phyloP scores from a whole-genome alignment of 805 yeast species.

The Candida sanyiensis region DNA sequence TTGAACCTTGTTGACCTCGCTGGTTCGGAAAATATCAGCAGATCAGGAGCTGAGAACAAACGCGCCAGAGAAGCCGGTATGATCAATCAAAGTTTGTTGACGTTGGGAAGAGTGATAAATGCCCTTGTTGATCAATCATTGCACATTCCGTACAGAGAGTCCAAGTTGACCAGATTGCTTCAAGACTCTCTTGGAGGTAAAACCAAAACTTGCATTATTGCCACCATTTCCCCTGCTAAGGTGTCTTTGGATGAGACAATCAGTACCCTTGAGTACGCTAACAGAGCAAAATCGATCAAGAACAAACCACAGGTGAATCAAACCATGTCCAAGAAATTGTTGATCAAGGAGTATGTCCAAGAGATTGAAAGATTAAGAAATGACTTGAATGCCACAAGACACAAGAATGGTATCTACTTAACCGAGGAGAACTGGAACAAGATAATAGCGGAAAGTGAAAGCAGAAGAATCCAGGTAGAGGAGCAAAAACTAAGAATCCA shows the following conservation, averaged over 20 bases:
- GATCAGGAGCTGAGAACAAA: constrained; percentile 78
- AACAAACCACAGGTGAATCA: constrained; percentile 61
- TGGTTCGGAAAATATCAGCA: constrained; percentile 79
- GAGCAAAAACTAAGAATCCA: constrained; percentile 45
- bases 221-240: constrained; percentile 76
- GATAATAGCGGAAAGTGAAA: constrained; percentile 40
- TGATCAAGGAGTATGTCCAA: constrained; percentile 46
- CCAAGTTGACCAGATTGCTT: constrained; percentile 69
- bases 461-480: constrained; percentile 42
- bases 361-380: constrained; percentile 51
- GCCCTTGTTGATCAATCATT: constrained; percentile 54
- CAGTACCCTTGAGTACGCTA: constrained; percentile 79
- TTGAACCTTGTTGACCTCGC: constrained; percentile 90
- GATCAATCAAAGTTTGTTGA: constrained; percentile 77
- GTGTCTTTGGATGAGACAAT: constrained; percentile 68
- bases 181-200: constrained; percentile 84
- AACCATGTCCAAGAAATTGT: constrained; percentile 51
- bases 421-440: constrained; percentile 45
- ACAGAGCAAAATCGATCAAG: constrained; percentile 70
- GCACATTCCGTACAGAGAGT: constrained; percentile 81
- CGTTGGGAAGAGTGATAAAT: constrained; percentile 84
- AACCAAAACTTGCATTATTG: constrained; percentile 76
- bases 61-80: constrained; percentile 91
- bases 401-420: constrained; percentile 61
- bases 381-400: constrained; percentile 58